A percentile compares a stretch with the other conserved stretches of the same genome.
phyloP scores from a whole-genome alignment of 106 monocot species.

The Narthecium ossifragum region DNA sequence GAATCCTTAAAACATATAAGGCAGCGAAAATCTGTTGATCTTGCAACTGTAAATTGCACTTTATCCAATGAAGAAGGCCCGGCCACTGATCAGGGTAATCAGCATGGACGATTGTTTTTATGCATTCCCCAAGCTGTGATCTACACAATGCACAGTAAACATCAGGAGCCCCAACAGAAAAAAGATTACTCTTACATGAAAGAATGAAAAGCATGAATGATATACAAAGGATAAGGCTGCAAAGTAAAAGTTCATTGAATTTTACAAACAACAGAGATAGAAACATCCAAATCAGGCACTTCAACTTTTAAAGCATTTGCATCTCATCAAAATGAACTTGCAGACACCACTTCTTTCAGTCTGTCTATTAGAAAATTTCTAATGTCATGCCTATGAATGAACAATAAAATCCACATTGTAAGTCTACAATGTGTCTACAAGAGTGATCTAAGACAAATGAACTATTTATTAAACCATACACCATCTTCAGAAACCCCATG shows the following conservation, averaged over 20 bases:
- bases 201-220: background rate
- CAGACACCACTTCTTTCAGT: too few species aligned
- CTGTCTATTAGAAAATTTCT: too few species aligned
- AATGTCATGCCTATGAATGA: too few species aligned
- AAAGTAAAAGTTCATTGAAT: background rate
- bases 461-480: too few species aligned
- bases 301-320: background rate
- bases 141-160: conserved; percentile 21
- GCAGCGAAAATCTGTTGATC: conserved; percentile 90
- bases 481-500: too few species aligned
- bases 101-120: conserved; percentile 83
- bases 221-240: background rate
- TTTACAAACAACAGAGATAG: background rate
- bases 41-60: conserved; percentile 63
- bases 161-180: background rate
- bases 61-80: conserved; percentile 77
- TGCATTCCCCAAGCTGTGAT: conserved; percentile 90
- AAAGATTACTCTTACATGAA: background rate
- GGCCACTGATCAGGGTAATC: conserved; percentile 99
- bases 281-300: background rate
- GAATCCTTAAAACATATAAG: conserved; percentile 89
- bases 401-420: too few species aligned
- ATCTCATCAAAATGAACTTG: background rate
- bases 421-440: too few species aligned
- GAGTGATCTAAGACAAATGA: too few species aligned